Percentiles rank a stretch among this genome's conserved stretches.
Evolutionary conservation across 371 early-diverging fungal species (phyloP).

Genomic region (Rhizopus stolonifer): DNA sequence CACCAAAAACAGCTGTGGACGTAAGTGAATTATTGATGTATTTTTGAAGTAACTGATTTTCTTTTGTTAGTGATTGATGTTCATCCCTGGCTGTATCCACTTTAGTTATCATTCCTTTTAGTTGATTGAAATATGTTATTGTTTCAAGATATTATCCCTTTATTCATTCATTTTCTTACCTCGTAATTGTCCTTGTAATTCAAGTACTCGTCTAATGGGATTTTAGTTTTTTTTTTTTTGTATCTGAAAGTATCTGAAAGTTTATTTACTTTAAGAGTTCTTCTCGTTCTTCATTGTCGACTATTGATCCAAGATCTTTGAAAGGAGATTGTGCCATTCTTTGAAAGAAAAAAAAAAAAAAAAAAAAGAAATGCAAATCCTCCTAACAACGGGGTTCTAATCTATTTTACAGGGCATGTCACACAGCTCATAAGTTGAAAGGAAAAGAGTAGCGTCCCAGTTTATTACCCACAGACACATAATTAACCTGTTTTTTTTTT

Average conservation of each 20-base stretch:
- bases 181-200: slow-evolving; percentile 39
- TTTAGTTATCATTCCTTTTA: slow-evolving; percentile 38
- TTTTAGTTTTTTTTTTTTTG: background rate
- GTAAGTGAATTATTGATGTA: slow-evolving; percentile 56
- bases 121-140: background rate
- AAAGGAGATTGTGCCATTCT: slow-evolving; percentile 15
- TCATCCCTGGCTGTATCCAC: slow-evolving; percentile 49
- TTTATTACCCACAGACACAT: slow-evolving; percentile 4
- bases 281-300: slow-evolving; percentile 32
- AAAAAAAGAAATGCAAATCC: background rate
- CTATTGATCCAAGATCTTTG: slow-evolving; percentile 13
- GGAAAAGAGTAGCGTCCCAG: too few species aligned
- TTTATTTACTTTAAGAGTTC: slow-evolving; percentile 36
- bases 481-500: too few species aligned
- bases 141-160: background rate
- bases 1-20: slow-evolving; percentile 59
- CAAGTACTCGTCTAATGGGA: slow-evolving; percentile 34
- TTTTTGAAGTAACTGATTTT: slow-evolving; percentile 54
- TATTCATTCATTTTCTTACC: slow-evolving; percentile 20
- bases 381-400: too few species aligned
- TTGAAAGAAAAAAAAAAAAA: background rate
- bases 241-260: too few species aligned
- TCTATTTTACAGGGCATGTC: too few species aligned
- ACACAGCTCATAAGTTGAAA: too few species aligned
- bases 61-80: slow-evolving; percentile 47